phyloP scores from a whole-genome alignment of 306 rosid species.

The Ochetophila trinervis region DNA sequence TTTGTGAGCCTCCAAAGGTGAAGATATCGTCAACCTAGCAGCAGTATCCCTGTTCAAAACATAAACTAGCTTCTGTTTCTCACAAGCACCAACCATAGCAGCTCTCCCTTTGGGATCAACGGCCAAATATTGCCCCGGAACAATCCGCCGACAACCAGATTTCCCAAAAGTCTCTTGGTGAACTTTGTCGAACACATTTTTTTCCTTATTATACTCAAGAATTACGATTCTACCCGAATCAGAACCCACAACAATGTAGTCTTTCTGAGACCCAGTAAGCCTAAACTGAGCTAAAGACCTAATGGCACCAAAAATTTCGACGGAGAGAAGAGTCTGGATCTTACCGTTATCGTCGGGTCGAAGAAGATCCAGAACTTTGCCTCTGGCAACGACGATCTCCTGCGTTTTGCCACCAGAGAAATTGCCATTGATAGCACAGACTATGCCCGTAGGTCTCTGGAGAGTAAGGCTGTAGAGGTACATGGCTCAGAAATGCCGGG shows the following conservation, averaged over 20 bases:
- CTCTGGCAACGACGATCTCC: slow-evolving; percentile 87
- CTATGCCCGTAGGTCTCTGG: slow-evolving; percentile 87
- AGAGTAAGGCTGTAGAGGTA: slow-evolving; percentile 91
- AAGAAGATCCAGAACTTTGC: slow-evolving; percentile 90
- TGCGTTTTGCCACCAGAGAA: slow-evolving; percentile 95
- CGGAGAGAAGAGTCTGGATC: slow-evolving; percentile 89
- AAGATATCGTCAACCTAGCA: slow-evolving; percentile 90
- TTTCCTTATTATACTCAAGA: slow-evolving; percentile 81
- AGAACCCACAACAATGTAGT: slow-evolving; percentile 81
- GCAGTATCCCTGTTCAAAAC: slow-evolving; percentile 88
- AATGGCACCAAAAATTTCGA: slow-evolving; percentile 85
- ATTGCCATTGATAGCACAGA: slow-evolving; percentile 87
- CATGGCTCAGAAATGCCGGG: slow-evolving; percentile 40
- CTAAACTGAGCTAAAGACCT: slow-evolving; percentile 82
- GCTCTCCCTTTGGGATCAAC: slow-evolving; percentile 96
- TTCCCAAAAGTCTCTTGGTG: slow-evolving; percentile 97
- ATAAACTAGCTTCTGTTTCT: slow-evolving; percentile 91
- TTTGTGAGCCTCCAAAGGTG: slow-evolving; percentile 89
- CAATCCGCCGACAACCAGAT: slow-evolving; percentile 86
- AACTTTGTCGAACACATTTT: slow-evolving; percentile 76
- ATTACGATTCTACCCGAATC: slow-evolving; percentile 93
- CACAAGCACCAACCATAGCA: slow-evolving; percentile 93
- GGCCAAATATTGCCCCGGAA: slow-evolving; percentile 89
- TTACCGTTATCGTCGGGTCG: slow-evolving; percentile 93
- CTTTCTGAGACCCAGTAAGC: slow-evolving; percentile 84